These are phyloP conservation scores for Jatropha podagrica DNA, from an alignment of 441 rosid genomes.

Conservation along the genomic window DNA sequence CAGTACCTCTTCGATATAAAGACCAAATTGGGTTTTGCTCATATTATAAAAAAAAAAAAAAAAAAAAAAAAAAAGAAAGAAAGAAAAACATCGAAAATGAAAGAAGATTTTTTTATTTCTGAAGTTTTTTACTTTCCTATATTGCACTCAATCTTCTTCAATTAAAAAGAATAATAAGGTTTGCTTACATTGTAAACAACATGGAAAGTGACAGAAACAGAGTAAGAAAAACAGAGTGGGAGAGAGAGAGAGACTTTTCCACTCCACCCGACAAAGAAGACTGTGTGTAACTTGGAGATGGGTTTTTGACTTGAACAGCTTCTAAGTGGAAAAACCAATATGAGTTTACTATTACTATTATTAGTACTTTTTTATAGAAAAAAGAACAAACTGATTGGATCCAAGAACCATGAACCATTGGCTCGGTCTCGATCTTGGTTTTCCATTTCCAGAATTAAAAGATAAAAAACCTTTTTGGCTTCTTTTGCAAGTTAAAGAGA, in stretches of 20 bases:
- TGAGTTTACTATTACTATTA: not conserved
- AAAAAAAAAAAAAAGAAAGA: not conserved
- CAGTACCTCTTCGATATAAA: not conserved
- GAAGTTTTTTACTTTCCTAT: constrained; percentile 22
- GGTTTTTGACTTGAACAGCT: constrained; percentile 44
- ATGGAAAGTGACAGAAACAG: constrained; percentile 14
- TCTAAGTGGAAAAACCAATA: constrained; percentile 24
- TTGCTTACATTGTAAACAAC: constrained; percentile 16
- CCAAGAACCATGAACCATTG: not conserved
- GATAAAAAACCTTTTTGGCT: constrained; percentile 22
- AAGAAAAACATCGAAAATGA: constrained; percentile 13
- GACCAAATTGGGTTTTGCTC: constrained; percentile 16
- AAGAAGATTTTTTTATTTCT: not conserved
- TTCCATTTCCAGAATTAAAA: not conserved
- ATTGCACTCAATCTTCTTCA: not conserved
- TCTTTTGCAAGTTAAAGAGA: constrained; percentile 24
- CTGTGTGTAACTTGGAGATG: constrained; percentile 45
- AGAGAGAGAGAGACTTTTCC: constrained; percentile 21
- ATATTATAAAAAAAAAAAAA: not conserved
- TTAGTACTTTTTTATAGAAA: not conserved
- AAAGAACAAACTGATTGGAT: not conserved
- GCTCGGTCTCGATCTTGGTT: not conserved
- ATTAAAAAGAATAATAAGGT: not conserved
- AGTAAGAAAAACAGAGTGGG: constrained; percentile 15
- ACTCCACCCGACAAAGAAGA: constrained; percentile 53